Evolutionary conservation across 352 stramenopile genomes (phyloP).

Genomic region (Phytophthora chlamydospora): DNA sequence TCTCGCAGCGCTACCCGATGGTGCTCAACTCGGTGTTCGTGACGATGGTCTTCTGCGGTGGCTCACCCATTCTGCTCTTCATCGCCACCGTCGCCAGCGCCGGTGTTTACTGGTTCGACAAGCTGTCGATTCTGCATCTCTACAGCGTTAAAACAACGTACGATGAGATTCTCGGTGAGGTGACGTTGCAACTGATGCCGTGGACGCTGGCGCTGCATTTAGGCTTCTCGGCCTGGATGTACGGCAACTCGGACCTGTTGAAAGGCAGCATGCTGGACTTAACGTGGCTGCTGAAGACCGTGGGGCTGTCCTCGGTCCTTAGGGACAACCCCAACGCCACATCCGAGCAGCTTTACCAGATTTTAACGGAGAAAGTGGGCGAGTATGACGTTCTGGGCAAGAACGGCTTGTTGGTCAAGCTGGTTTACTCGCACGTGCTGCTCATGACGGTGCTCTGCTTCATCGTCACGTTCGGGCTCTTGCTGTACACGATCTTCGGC

Average conservation of each 20-base stretch:
- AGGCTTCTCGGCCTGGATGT: conserved; percentile 62
- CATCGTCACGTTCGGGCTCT: conserved; percentile 27
- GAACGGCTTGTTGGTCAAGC: conserved; percentile 50
- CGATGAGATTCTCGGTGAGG: conserved; percentile 47
- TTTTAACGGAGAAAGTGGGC: conserved; percentile 28
- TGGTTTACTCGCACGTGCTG: conserved; percentile 57
- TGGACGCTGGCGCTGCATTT: conserved; percentile 58
- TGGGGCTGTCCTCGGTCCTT: conserved; percentile 36
- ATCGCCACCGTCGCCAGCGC: conserved; percentile 40
- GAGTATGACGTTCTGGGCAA: conserved; percentile 40
- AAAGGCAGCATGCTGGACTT: conserved; percentile 46
- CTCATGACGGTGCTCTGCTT: conserved; percentile 55
- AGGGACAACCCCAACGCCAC: conserved; percentile 28
- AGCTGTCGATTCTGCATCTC: conserved; percentile 53
- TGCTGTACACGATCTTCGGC: conserved; percentile 45
- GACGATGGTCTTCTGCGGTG: conserved; percentile 62
- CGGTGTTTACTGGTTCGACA: conserved; percentile 57
- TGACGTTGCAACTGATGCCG: conserved; percentile 44
- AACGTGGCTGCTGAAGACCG: conserved; percentile 29
- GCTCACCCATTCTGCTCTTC: conserved; percentile 52
- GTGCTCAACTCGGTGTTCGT: conserved; percentile 71
- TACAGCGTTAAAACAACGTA: conserved; percentile 60
- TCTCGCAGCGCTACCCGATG: conserved; percentile 59
- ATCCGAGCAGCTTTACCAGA: conserved; percentile 36
- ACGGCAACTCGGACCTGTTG: conserved; percentile 47